Base-by-base conservation (phyloP, 1,284 basidiomycete species). In the Ustilago lituana region DNA sequence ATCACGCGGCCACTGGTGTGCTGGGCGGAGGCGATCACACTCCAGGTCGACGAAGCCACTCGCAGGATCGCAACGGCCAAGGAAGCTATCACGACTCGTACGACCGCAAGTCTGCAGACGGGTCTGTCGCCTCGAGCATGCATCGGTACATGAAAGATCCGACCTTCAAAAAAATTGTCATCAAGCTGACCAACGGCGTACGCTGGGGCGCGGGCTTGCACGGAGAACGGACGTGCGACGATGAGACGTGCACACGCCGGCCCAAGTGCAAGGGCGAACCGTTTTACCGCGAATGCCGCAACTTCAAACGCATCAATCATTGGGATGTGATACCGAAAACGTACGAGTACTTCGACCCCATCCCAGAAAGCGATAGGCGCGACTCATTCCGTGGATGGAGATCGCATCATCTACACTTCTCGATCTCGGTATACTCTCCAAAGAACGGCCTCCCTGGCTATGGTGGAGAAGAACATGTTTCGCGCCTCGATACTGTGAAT, bases 351-450 rank as follows among this genome's bases (percentile, higher is more conserved):
- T 84, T 89, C 35, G 70, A 83, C 45, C 65, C 65, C 8, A 60
- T 78, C 22, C 76, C 77, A 5, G 52, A 61, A 11, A 63, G 65
- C 15, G 68, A 82, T 22, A 73, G 73, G 43, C 48, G 39, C 33
- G 94, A 98, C 83, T 94, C 94, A 0, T 97, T 89, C 82, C 87
- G 88, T 58, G 91, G 88, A 2, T 98, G 97, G 84, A 89, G 95
- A 29, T 96, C 94, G 8, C 90, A 98, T 83, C 96, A 93, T 81
- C 89, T 97, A 58, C 95, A 98, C 83, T 87, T 96, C 52, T 94
- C 93, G 0, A 86, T 95, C 41, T 97, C 94, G 0, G 85, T 97
- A 61, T 87, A 88, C 32, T 92, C 92, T 5, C 74, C 74, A 8
- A 66, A 68, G 58, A 55, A 53, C 10, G 53, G 71, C 76, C 57